These are phyloP conservation scores for Salix viminalis DNA, from an alignment of 345 rosid genomes.

Conservation along the genomic window DNA sequence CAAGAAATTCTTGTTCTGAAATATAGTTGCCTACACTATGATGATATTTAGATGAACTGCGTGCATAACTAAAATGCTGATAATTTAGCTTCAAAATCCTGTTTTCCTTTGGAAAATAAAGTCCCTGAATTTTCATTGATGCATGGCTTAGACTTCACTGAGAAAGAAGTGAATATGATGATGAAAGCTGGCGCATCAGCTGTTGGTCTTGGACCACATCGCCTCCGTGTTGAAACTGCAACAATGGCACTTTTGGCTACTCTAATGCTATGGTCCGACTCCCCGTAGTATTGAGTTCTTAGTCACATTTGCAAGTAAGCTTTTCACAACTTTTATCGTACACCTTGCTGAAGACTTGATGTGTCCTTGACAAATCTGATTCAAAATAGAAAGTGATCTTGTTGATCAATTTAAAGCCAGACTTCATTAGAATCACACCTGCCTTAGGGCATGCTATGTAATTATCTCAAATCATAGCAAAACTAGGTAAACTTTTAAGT, in stretches of 20 bases:
- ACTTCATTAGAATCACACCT: background rate
- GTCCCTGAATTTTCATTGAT: background rate
- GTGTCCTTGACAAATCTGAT: background rate
- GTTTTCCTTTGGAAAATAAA: background rate
- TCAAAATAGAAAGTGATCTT: background rate
- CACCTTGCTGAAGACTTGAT: background rate
- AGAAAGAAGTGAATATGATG: conserved; percentile 52
- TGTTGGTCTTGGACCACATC: conserved; percentile 78
- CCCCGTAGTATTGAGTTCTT: conserved; percentile 32
- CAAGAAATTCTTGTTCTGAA: background rate
- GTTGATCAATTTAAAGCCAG: background rate
- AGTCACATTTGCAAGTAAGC: conserved; percentile 11
- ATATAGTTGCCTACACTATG: background rate
- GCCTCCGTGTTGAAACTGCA: conserved; percentile 89
- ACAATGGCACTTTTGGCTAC: conserved; percentile 73
- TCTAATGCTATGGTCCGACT: conserved; percentile 78
- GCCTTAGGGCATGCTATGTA: background rate
- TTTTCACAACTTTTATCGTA: background rate
- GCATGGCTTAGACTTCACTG: conserved; percentile 45
- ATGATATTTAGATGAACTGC: background rate
- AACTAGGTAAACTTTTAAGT: background rate
- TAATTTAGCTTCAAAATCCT: background rate
- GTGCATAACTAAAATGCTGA: background rate
- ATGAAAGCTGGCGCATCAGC: conserved; percentile 64
- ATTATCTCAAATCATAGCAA: background rate